A percentile compares a stretch with the other conserved stretches of the same genome.
Evolutionary conservation across 768 basidiomycete species (phyloP).

Genomic region (Panellus pusillus): DNA sequence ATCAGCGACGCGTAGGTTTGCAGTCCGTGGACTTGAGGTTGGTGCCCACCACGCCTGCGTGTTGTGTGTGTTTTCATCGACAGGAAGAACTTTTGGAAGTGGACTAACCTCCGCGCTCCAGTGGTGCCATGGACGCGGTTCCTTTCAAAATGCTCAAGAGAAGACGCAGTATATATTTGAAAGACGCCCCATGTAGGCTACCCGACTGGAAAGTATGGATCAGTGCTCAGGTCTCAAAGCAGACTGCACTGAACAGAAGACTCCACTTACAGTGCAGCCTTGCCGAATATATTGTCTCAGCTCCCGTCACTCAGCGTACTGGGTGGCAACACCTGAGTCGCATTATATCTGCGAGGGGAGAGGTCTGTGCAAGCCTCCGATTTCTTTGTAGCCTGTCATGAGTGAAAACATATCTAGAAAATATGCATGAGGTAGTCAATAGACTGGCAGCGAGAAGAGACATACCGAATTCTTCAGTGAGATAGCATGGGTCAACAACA

Average conservation of each 20-base stretch:
- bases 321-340: neutral
- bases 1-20: slow-evolving; percentile 21
- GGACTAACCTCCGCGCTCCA: neutral
- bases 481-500: slow-evolving; percentile 2
- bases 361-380: slow-evolving; percentile 8
- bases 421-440: no score
- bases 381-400: neutral
- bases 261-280: neutral
- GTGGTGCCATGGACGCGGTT: slow-evolving; percentile 8
- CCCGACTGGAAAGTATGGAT: neutral
- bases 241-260: neutral
- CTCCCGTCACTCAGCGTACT: neutral
- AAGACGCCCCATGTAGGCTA: neutral
- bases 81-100: neutral
- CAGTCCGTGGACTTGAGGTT: slow-evolving; percentile 20
- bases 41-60: slow-evolving; percentile 18
- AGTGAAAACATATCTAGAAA: slow-evolving; percentile 4
- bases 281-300: neutral
- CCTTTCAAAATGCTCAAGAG: neutral
- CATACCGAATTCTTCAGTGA: slow-evolving; percentile 10
- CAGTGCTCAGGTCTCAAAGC: neutral
- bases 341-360: slow-evolving; percentile 4
- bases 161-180: neutral
- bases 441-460: neutral
- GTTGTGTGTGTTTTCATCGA: neutral